These are phyloP conservation scores for Hypoxylon sp. DNA, from an alignment of 2,329 filamentous ascomycete genomes.

Conservation along the genomic window DNA sequence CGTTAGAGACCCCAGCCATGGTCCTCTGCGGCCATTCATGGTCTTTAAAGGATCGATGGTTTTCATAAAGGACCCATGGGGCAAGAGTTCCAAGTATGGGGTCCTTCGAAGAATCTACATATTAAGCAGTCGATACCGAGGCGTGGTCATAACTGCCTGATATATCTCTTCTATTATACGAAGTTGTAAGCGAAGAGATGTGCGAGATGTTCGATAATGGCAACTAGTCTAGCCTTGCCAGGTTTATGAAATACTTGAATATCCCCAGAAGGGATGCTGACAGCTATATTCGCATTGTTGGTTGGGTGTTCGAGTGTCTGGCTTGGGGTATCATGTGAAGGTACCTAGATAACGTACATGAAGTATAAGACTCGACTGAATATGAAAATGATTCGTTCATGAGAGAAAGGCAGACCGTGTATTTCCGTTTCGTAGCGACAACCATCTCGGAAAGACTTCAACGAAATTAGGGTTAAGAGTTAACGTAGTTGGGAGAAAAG, in stretches of 20 bases:
- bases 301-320: neutral
- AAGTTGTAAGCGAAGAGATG: neutral
- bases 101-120: neutral
- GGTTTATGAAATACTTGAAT: neutral
- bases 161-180: neutral
- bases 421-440: neutral
- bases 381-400: neutral
- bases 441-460: neutral
- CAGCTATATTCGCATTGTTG: neutral
- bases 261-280: neutral
- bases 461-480: neutral
- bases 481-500: neutral
- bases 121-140: neutral
- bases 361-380: neutral
- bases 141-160: neutral
- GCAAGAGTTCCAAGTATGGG: neutral
- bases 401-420: neutral
- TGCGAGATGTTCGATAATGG: neutral
- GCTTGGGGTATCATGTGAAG: neutral
- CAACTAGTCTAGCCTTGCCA: neutral
- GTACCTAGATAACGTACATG: neutral
- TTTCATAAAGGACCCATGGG: neutral
- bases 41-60: neutral
- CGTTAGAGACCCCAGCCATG: too few species aligned
- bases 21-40: too few species aligned